Percentiles rank a stretch among this genome's conserved stretches.
Conservation (phyloP, 257 asterid species). For the Agastache rugosa region DNA sequence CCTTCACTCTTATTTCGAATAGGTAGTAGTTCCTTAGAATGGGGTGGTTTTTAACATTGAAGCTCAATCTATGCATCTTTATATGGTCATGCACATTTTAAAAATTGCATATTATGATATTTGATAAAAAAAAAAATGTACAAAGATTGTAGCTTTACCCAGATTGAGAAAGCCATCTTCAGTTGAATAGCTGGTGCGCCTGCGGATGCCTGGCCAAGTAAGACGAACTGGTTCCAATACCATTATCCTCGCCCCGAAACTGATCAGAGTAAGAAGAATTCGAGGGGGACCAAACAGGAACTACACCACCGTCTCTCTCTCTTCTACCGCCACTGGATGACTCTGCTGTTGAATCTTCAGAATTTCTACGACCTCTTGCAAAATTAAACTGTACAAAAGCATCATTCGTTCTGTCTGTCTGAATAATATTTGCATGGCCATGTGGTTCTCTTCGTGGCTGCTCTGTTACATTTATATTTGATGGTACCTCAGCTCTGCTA, state of each 20-base stretch:
- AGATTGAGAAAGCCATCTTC: conserved; percentile 82
- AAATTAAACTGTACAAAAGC: conserved; percentile 38
- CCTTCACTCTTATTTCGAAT: neutral
- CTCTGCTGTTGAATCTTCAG: conserved; percentile 91
- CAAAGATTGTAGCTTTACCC: conserved; percentile 38
- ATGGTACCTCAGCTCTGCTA: conserved; percentile 85
- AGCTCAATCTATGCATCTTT: neutral
- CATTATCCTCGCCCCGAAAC: conserved; percentile 59
- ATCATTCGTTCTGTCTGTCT: conserved; percentile 29
- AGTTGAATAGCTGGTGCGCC: conserved; percentile 71
- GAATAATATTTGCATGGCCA: conserved; percentile 32
- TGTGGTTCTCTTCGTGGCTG: conserved; percentile 45
- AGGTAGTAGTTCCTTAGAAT: neutral
- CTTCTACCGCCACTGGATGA: conserved; percentile 64
- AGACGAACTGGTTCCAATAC: conserved; percentile 57
- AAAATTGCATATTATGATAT: neutral
- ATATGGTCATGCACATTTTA: neutral
- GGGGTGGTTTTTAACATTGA: conserved; percentile 13
- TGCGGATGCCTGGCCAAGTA: conserved; percentile 74
- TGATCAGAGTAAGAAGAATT: conserved; percentile 68
- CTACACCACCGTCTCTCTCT: conserved; percentile 75
- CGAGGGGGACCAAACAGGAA: conserved; percentile 93
- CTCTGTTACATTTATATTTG: conserved; percentile 52
- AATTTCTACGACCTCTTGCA: conserved; percentile 55
- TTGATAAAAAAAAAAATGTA: neutral